Evolutionary conservation across 305 asterid species (phyloP).

Genomic region (Fraxinus albicans): DNA sequence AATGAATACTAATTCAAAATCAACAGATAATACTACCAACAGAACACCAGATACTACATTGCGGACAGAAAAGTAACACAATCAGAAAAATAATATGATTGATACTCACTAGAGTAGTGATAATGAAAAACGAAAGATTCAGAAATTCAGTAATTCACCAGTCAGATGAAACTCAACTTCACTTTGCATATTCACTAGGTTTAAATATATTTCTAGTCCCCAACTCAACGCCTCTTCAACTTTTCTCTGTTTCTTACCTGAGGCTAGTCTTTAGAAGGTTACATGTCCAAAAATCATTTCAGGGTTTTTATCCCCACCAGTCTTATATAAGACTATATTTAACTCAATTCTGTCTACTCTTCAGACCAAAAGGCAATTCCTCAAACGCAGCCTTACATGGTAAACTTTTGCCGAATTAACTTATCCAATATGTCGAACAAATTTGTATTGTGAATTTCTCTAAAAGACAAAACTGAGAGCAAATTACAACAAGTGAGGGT

Average conservation of each 20-base stretch:
- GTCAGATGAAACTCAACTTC: neutral
- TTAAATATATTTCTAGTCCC: neutral
- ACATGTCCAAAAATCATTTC: neutral
- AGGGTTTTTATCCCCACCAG: neutral
- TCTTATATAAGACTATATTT: neutral
- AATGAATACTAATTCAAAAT: neutral
- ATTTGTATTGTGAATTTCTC: neutral
- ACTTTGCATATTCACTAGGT: neutral
- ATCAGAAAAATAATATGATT: neutral
- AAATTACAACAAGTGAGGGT: slow-evolving; percentile 14
- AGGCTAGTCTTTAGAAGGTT: neutral
- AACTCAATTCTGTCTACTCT: neutral
- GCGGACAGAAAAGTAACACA: neutral
- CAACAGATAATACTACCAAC: neutral
- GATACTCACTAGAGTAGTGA: neutral
- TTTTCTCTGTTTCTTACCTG: neutral
- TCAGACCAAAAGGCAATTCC: neutral
- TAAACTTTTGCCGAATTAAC: neutral
- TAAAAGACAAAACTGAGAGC: slow-evolving; percentile 18
- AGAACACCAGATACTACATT: neutral
- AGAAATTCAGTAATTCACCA: neutral
- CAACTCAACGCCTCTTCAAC: neutral
- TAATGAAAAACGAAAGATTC: neutral
- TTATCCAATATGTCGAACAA: neutral
- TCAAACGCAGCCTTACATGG: neutral